Conservation (phyloP, 306 rosid genomes). For the Senna tora region DNA sequence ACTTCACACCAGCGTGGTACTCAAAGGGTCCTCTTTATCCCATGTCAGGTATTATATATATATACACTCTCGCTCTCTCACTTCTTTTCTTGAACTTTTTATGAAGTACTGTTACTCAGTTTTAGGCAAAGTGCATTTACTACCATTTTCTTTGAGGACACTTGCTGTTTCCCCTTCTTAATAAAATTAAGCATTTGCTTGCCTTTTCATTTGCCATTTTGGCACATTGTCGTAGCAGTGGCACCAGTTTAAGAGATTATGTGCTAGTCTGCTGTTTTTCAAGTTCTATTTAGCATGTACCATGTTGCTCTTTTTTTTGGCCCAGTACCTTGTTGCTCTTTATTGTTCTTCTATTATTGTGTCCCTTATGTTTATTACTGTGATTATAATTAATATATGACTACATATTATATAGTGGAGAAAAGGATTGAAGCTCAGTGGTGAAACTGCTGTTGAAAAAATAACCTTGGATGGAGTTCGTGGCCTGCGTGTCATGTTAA, state of each 20-base stretch:
- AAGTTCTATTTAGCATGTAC: too few relatives aligned
- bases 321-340: background rate
- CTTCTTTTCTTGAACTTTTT: conserved; percentile 22
- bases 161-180: conserved; percentile 13
- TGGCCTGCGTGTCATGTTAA: conserved; percentile 88
- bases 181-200: conserved; percentile 20
- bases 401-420: conserved; percentile 78
- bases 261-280: too few relatives aligned
- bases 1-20: conserved; percentile 75
- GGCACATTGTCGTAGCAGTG: background rate
- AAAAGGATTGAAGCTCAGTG: conserved; percentile 94
- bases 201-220: conserved; percentile 22
- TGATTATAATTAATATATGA: conserved; percentile 27
- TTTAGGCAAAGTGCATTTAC: background rate
- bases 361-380: conserved; percentile 21
- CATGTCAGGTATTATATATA: conserved; percentile 78
- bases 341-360: conserved; percentile 20
- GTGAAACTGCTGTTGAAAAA: conserved; percentile 91
- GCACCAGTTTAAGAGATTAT: too few relatives aligned
- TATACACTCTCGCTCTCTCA: too few relatives aligned
- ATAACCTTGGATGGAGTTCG: conserved; percentile 93
- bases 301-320: too few relatives aligned
- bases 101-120: background rate
- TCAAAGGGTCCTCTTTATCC: conserved; percentile 93
- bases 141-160: background rate